A percentile compares a stretch with the other conserved stretches of the same genome.
Conservation (phyloP, 2,329 filamentous ascomycete genomes). For the Claviceps arundinis region DNA sequence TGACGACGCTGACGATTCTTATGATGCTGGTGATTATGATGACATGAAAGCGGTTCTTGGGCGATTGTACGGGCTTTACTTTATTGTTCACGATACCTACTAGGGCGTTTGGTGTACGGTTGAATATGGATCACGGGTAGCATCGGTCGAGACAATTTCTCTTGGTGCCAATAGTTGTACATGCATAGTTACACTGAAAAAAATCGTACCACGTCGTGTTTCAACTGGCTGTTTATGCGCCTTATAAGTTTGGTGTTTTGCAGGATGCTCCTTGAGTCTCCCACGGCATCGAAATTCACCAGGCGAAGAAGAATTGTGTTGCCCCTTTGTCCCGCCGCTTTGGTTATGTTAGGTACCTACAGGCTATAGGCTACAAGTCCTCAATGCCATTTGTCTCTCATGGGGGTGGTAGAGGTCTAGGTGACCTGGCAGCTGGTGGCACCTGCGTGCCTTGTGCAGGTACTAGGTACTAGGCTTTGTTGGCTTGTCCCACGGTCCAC, state of each 20-base stretch:
- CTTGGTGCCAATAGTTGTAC: neutral
- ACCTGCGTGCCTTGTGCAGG: neutral
- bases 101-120: slow-evolving; percentile 2
- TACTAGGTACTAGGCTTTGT: slow-evolving; percentile 1
- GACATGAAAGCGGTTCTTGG: neutral
- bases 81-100: slow-evolving; percentile 3
- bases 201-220: too few species aligned
- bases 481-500: neutral
- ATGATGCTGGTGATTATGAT: neutral
- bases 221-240: too few species aligned
- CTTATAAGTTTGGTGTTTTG: too few species aligned
- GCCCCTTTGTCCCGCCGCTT: too few species aligned
- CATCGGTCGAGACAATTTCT: neutral
- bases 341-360: too few species aligned
- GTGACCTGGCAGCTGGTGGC: neutral
- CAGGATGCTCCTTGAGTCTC: too few species aligned
- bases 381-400: neutral
- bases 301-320: too few species aligned
- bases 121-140: neutral
- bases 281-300: too few species aligned
- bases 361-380: too few species aligned
- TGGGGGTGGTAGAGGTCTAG: slow-evolving; percentile 7
- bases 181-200: too few species aligned
- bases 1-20: neutral
- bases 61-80: neutral